phyloP scores from a whole-genome alignment of 805 yeast genomes.

The Starmerella bombi region DNA sequence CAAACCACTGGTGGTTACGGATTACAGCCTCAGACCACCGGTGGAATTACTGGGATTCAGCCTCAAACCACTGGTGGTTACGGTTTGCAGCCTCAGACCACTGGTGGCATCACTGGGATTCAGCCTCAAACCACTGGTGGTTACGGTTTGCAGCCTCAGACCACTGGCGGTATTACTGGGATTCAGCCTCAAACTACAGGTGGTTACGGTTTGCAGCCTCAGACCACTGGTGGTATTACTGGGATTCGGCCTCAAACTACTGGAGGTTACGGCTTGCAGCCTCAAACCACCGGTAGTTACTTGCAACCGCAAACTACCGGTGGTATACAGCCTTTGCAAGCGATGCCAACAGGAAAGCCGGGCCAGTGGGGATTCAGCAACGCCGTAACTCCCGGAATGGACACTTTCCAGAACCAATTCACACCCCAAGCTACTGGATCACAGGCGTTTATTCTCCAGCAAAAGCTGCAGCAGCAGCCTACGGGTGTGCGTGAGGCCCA shows the following conservation, averaged over 20 bases:
- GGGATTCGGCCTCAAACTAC: constrained; percentile 26
- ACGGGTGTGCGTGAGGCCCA: neutral
- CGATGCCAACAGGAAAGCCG: constrained; percentile 49
- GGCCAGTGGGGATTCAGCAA: constrained; percentile 73
- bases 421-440: constrained; percentile 36
- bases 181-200: constrained; percentile 16
- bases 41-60: constrained; percentile 33
- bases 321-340: constrained; percentile 21
- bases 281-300: constrained; percentile 35
- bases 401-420: constrained; percentile 51
- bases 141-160: constrained; percentile 8
- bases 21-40: constrained; percentile 54
- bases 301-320: constrained; percentile 59
- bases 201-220: constrained; percentile 28
- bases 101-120: constrained; percentile 36
- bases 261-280: constrained; percentile 26
- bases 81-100: constrained; percentile 46
- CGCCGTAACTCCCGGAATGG: constrained; percentile 59
- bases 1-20: constrained; percentile 30
- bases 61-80: constrained; percentile 24
- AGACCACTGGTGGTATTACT: constrained; percentile 27
- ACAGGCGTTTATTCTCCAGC: constrained; percentile 17
- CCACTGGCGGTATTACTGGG: constrained; percentile 14
- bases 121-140: constrained; percentile 23
- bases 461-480: constrained; percentile 10